Evolutionary conservation across 257 asterid genomes (phyloP).

Genomic region (Misopates orontium): DNA sequence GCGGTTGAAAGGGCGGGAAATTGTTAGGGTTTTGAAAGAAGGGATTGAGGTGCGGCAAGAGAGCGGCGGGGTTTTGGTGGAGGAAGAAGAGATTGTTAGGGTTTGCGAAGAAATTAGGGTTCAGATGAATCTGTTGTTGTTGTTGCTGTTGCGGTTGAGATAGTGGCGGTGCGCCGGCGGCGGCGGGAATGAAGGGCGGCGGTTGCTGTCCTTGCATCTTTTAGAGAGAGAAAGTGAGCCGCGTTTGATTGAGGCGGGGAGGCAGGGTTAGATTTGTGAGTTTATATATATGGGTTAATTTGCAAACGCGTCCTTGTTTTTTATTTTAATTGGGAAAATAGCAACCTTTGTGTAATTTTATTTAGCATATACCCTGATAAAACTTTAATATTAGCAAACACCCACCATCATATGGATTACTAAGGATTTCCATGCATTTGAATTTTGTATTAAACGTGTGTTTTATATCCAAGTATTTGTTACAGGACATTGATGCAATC

Average conservation of each 20-base stretch:
- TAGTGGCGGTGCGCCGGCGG: conserved; percentile 40
- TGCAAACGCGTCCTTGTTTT: no score
- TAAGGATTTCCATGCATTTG: no score
- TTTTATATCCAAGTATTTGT: no score
- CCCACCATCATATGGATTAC: no score
- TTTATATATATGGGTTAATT: no score
- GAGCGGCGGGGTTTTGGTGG: conserved; percentile 35
- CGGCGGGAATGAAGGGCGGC: conserved; percentile 26
- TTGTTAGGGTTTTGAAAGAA: conserved; percentile 46
- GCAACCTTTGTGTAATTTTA: no score
- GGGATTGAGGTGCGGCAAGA: conserved; percentile 34
- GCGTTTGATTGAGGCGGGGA: not conserved
- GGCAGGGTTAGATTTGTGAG: no score
- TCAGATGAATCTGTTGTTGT: conserved; percentile 33
- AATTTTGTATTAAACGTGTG: no score
- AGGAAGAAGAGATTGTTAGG: conserved; percentile 29
- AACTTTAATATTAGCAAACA: no score
- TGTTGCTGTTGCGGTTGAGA: conserved; percentile 24
- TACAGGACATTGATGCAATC: no score
- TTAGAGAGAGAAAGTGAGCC: not conserved
- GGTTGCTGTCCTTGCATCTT: conserved; percentile 19
- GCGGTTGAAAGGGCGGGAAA: conserved; percentile 32
- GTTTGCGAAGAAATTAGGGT: conserved; percentile 33
- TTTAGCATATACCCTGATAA: no score
- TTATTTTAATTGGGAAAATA: no score